A percentile compares a stretch with the other conserved stretches of the same genome.
Evolutionary conservation across 2,329 filamentous ascomycete species (phyloP).

Genomic region (Cadophora sp.): DNA sequence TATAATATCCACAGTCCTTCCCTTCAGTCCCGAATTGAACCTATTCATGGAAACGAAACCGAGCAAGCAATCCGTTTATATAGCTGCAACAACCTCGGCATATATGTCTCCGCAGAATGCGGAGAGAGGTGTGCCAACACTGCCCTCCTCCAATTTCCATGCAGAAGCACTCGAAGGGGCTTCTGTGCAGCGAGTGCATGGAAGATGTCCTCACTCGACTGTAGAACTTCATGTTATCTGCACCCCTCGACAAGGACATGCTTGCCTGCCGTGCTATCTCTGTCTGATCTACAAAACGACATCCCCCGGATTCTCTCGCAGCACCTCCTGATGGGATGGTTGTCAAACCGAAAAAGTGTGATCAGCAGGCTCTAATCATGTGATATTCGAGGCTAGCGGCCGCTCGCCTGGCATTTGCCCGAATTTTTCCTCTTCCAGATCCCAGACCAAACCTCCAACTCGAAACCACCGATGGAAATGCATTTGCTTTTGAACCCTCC

Average conservation of each 20-base stretch:
- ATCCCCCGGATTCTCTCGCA: neutral
- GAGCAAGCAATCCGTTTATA: conserved; percentile 3
- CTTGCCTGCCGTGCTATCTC: conserved; percentile 11
- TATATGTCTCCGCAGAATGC: neutral
- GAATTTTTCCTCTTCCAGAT: conserved; percentile 3
- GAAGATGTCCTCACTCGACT: neutral
- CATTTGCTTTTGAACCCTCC: neutral
- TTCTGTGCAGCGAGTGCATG: conserved; percentile 3
- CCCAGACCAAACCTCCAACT: neutral
- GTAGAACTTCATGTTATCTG: neutral
- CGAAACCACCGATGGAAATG: conserved; percentile 1
- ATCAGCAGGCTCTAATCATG: neutral
- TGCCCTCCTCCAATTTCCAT: neutral
- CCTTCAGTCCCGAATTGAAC: neutral
- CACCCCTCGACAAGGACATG: neutral
- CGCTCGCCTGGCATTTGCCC: neutral
- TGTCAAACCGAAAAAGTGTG: conserved; percentile 17
- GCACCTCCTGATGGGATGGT: conserved; percentile 2
- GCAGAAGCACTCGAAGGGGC: neutral
- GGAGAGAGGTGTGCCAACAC: neutral
- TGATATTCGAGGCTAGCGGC: neutral
- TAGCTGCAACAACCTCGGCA: neutral
- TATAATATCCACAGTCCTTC: neutral
- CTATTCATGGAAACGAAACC: conserved; percentile 2
- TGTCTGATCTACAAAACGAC: conserved; percentile 31